Base-by-base conservation (phyloP, 2,329 filamentous ascomycete species). In the Blastomyces gilchristii region DNA sequence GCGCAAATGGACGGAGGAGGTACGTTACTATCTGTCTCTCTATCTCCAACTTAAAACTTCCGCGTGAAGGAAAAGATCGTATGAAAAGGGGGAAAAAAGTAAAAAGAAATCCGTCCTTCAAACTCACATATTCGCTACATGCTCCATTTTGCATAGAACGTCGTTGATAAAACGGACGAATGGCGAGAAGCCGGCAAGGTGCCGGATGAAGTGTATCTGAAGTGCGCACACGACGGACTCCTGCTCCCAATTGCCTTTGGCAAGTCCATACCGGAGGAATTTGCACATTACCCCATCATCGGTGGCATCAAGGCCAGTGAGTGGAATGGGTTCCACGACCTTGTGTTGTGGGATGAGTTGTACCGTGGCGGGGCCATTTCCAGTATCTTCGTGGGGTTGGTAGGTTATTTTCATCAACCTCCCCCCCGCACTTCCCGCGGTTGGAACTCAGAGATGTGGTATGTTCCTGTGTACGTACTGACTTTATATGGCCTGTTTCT, bases 341-440 rank as follows among this genome's bases (percentile, higher is more conserved):
- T 61, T 39, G 59, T 61, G 45, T 8, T 61, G 59, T 52, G 59
- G 45, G 59, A 61, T 53, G 59, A 61, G 47, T 31, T 61, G n/a
- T 61, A 22, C 45, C 58, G 58, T 22, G 47, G 45, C 43, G 49
- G 37, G n/a, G 25, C 57, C 8, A 45, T 59, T 53, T 60, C 45
- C 6, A 50, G 58, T 39, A n/a, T 60, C 18, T 60, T 60, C 28
- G 57, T 59, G 1, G 57, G 57, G 8, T 47, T 59, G 57, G 57
- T 59, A 25, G 28, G 57, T 59, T 47, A 34, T 58, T 58, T 58
- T n/a, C 18, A 49, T 22, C 8, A 22, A 22, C n/a, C 11, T 2
- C 49, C 25, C 18, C 43, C 43, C 1, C 8, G 28, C 39, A 28
- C 5, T 14, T 0, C 0, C 18, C 5, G n/a, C n/a, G 12, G 52